Evolutionary conservation across 2,329 filamentous ascomycete species (phyloP).

Genomic region (Ceratocystis harringtonii): DNA sequence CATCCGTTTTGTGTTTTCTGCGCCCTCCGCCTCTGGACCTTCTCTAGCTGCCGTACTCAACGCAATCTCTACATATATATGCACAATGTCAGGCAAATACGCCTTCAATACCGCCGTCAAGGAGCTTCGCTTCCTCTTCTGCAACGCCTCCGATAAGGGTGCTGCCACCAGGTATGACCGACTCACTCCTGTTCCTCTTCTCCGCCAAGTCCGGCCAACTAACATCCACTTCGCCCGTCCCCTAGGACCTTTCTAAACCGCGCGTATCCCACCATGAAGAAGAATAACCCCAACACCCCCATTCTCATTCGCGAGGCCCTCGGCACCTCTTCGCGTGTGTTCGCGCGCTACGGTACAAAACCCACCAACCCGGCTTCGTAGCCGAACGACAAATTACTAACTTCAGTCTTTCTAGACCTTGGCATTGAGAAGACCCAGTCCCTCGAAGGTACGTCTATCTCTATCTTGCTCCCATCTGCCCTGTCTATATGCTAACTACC

Average conservation of each 20-base stretch:
- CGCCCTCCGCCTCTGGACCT: no score
- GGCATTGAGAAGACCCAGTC: slow-evolving; percentile 43
- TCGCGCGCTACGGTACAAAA: slow-evolving; percentile 75
- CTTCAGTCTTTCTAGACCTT: slow-evolving; percentile 29
- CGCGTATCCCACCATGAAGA: slow-evolving; percentile 97
- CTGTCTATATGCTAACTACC: slow-evolving; percentile 19
- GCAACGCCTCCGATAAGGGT: slow-evolving; percentile 85
- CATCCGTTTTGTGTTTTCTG: no score
- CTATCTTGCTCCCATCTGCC: slow-evolving; percentile 19
- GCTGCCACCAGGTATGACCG: slow-evolving; percentile 59
- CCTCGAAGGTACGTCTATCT: slow-evolving; percentile 31
- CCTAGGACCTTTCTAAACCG: slow-evolving; percentile 72
- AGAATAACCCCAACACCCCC: slow-evolving; percentile 86
- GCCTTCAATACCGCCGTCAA: slow-evolving; percentile 77
- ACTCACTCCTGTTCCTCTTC: background rate
- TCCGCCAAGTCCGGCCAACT: background rate
- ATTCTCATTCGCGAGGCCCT: slow-evolving; percentile 89
- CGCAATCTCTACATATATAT: background rate
- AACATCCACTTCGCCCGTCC: slow-evolving; percentile 9
- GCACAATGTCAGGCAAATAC: slow-evolving; percentile 49
- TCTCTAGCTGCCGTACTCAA: background rate
- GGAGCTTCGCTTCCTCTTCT: slow-evolving; percentile 95
- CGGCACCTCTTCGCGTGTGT: slow-evolving; percentile 72
- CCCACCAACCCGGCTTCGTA: background rate
- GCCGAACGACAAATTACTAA: background rate